phyloP scores from a whole-genome alignment of 2,329 filamentous ascomycete species.

The Phialophora chinensis region DNA sequence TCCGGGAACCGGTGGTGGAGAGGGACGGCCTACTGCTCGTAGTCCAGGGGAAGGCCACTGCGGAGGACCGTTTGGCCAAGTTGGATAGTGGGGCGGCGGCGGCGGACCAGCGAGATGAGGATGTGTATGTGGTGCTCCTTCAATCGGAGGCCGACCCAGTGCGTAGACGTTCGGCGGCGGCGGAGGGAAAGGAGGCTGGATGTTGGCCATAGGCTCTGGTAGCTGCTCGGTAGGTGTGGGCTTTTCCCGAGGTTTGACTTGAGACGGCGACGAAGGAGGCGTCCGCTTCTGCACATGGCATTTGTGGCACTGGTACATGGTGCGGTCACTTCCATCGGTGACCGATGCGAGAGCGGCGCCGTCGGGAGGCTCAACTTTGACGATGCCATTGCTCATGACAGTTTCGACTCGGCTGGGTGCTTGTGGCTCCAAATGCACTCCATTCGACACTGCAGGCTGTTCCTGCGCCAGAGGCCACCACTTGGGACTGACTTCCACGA shows the following conservation, averaged over 20 bases:
- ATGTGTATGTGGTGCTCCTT: conserved; percentile 28
- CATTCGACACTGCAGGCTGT: conserved; percentile 27
- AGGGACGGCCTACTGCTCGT: conserved; percentile 56
- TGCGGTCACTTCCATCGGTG: conserved; percentile 39
- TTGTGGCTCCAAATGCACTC: conserved; percentile 15
- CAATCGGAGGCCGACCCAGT: conserved; percentile 21
- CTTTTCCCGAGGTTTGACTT: conserved; percentile 38
- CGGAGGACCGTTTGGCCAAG: conserved; percentile 38
- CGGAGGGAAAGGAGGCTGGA: conserved; percentile 42
- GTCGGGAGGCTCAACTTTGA: conserved; percentile 41
- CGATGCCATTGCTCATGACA: conserved; percentile 35
- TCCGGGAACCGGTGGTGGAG: conserved; percentile 39
- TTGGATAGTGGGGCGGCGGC: conserved; percentile 27
- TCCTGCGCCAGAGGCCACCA: conserved; percentile 65
- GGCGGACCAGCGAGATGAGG: conserved; percentile 25
- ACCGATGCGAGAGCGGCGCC: conserved; percentile 33
- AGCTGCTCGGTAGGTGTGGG: conserved; percentile 43
- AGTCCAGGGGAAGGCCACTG: conserved; percentile 47
- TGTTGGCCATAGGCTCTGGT: conserved; percentile 29
- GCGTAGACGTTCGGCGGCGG: conserved; percentile 46
- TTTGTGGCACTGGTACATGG: conserved; percentile 76
- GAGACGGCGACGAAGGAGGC: conserved; percentile 40
- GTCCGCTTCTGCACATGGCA: conserved; percentile 61
- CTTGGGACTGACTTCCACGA: conserved; percentile 49
- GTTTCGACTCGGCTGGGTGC: conserved; percentile 20